Evolutionary conservation across 2,329 filamentous ascomycete species (phyloP).

Genomic region (Alternaria novae-zelandiae): DNA sequence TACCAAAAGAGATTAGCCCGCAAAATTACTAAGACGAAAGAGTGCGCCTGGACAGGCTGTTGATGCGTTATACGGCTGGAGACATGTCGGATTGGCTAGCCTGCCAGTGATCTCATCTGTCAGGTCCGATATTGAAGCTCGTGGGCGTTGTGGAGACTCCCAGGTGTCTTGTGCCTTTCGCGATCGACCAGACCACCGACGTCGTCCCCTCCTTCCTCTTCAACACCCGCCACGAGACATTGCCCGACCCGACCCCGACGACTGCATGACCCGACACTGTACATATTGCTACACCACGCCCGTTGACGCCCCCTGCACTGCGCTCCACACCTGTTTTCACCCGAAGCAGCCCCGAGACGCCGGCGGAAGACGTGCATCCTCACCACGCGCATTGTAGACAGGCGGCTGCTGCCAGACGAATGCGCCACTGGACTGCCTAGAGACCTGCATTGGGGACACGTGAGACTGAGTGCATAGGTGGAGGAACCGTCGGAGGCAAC

Average conservation of each 20-base stretch:
- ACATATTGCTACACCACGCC: constrained; percentile 4
- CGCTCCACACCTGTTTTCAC: constrained; percentile 8
- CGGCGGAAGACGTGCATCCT: constrained; percentile 25
- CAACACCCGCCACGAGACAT: constrained; percentile 17
- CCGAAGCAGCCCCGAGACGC: constrained; percentile 35
- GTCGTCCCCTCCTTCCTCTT: constrained; percentile 21
- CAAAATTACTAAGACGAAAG: constrained; percentile 27
- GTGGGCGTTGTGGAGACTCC: constrained; percentile 17
- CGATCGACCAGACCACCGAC: constrained; percentile 20
- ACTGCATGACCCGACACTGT: constrained; percentile 8
- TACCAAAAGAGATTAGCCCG: constrained; percentile 20
- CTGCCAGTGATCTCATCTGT: constrained; percentile 1
- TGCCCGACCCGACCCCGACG: constrained; percentile 10
- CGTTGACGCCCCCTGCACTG: constrained; percentile 9
- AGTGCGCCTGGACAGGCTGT: constrained; percentile 14
- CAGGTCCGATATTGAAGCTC: constrained; percentile 10
- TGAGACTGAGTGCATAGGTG: constrained; percentile 7
- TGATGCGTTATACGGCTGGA: constrained; percentile 2
- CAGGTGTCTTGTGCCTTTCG: constrained; percentile 16
- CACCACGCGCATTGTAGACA: constrained; percentile 23
- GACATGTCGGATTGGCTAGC: constrained; percentile 7
- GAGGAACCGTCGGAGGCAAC: constrained; percentile 18
- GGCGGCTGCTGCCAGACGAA: constrained; percentile 18
- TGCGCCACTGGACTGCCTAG: constrained; percentile 23
- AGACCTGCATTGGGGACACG: not conserved